Percentiles rank a stretch among this genome's conserved stretches.
Evolutionary conservation across 257 asterid species (phyloP).

Genomic region (Solanum paucissectum): DNA sequence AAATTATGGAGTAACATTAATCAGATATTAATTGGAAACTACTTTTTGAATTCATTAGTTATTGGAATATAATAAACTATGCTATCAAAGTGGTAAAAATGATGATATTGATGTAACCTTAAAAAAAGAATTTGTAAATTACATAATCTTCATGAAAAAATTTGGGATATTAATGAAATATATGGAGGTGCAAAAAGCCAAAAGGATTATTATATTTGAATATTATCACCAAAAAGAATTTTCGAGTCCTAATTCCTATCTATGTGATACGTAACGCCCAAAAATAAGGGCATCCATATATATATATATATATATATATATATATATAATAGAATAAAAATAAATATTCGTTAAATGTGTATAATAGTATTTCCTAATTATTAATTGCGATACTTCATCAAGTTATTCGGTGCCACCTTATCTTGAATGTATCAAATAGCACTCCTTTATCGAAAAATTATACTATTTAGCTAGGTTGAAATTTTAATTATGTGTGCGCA

Average conservation of each 20-base stretch:
- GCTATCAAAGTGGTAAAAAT: background rate
- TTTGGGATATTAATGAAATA: background rate
- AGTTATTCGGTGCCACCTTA: background rate
- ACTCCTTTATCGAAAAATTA: no score
- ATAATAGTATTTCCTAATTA: background rate
- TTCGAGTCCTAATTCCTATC: background rate
- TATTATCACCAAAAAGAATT: background rate
- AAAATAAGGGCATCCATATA: background rate
- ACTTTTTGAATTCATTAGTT: background rate
- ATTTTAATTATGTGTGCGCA: no score
- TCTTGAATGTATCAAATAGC: background rate
- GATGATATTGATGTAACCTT: background rate
- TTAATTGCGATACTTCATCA: no score
- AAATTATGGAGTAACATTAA: background rate
- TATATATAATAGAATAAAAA: no score
- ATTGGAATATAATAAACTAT: background rate
- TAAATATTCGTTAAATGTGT: no score
- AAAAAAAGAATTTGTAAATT: background rate
- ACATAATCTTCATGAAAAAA: background rate
- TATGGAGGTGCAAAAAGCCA: background rate
- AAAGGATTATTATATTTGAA: background rate
- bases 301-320: no score
- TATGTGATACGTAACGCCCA: background rate
- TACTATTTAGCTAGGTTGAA: background rate
- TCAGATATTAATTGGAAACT: background rate